Base-by-base conservation (phyloP, 169 alveolate species). In the Theileria orientalis region DNA sequence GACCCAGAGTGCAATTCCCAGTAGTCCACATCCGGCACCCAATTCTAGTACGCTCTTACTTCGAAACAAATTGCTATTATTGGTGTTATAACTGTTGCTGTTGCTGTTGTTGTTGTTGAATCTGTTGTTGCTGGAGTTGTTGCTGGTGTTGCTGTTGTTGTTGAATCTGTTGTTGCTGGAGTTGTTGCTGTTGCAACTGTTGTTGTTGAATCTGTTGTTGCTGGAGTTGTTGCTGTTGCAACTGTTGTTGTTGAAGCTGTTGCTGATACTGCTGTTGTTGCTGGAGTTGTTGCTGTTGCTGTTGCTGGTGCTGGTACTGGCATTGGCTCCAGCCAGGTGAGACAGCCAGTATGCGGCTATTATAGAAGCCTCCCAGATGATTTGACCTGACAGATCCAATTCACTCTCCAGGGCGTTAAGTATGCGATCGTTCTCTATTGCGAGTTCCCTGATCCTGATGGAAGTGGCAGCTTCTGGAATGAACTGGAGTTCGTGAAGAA, bases 1-100 rank as follows among this genome's bases (percentile, higher is more conserved):
- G 1, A 74, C 57, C 30, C 76, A 73, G 32, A 87, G 25, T 0
- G 93, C 63, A 21, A 88, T 64, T 19, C 83, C 85, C 1, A 74
- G 75, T 9, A 88, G 69, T 1, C 89, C 93, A 74, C 90, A 77
- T 2, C 93, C 93, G 25, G 89, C 74, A 7, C 93, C 93, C 42
- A 88, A 52, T 64, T 88, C 90, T 52, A 88, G 67, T 7, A 83
- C 77, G n/a, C 29, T 40, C 49, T 80, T 86, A 60, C 76, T 76
- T 30, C 27, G 33, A 64, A 86, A 86, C 37, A 41, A 16, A 13
- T n/a, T 16, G 16, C n/a, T n/a, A n/a, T n/a, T n/a, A n/a, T n/a
- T n/a, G n/a, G n/a, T n/a, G n/a, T n/a, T n/a, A n/a, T n/a, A n/a
- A n/a, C n/a, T 13, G 13, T 3, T 40, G 37, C 0, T 32, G n/a